Base-by-base conservation (phyloP, 495 filamentous ascomycete species). In the Astrothelium subdiscretum region DNA sequence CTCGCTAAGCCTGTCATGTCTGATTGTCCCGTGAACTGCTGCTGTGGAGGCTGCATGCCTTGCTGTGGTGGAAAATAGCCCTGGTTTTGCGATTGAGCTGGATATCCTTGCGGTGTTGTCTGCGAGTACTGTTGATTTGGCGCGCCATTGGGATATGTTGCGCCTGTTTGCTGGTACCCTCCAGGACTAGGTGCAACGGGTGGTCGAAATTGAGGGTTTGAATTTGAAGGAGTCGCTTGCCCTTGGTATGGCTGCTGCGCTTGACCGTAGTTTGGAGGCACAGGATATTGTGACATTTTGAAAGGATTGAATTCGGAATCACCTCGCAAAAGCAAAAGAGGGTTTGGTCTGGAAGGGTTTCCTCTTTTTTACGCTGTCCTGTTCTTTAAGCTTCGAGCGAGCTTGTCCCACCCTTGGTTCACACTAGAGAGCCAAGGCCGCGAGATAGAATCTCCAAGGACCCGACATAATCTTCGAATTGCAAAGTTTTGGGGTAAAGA, bases 231-330 rank as follows among this genome's bases (percentile, higher is more conserved):
- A 20, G 26, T 29, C 20, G 22, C 48, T 54, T 54, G 48, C 20
- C 48, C 48, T 54, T 54, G 48, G 29, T 54, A 54, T 48, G 78
- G 75, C n/a, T 82, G 81, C 67, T 87, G 83, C 32, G 71, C 73
- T 61, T 74, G 76, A 40, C 75, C 77, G 0, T 60, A 43, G 63
- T 82, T 83, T 59, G 80, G 85, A 76, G 90, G 92, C 81, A 87
- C 86, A 67, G 81, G 73, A 76, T 85, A 87, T 69, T 92, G 87
- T 67, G 87, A 81, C 89, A 92, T 73, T 32, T 90, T 73, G 62
- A 66, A 64, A 63, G 67, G 22, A 10, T 12, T 12, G n/a, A n/a
- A n/a, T n/a, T n/a, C n/a, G n/a, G n/a, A n/a, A n/a, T n/a, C n/a
- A n/a, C n/a, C n/a, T n/a, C n/a, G n/a, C n/a, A n/a, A n/a, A n/a